These are phyloP conservation scores for Solanum corneliomulleri DNA, from an alignment of 257 asterid species.

Conservation along the genomic window DNA sequence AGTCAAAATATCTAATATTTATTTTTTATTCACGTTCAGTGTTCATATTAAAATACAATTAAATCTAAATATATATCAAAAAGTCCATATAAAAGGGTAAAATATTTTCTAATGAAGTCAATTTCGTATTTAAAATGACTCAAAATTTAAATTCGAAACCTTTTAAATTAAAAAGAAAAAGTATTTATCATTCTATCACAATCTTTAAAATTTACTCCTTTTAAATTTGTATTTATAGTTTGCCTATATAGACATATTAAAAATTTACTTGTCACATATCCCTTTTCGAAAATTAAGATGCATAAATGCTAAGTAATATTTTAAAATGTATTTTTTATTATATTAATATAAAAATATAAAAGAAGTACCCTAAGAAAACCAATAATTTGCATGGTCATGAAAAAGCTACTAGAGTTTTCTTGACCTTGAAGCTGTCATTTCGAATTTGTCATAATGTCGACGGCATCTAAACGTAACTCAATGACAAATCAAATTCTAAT, in stretches of 20 bases:
- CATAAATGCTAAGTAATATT: no score
- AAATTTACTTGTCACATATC: no score
- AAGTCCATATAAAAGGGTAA: rapidly evolving
- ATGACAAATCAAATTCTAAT: neutral
- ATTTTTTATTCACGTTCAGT: rapidly evolving
- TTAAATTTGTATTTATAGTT: neutral
- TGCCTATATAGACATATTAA: neutral
- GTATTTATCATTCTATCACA: rapidly evolving
- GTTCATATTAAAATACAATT: no score
- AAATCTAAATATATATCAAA: no score
- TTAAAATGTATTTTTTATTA: no score
- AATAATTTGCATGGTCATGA: neutral
- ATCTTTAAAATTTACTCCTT: no score
- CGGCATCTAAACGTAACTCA: neutral
- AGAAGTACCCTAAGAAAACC: no score
- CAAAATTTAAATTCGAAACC: rapidly evolving
- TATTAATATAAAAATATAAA: no score
- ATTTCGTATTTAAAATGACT: rapidly evolving
- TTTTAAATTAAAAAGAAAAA: no score
- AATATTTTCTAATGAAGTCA: rapidly evolving
- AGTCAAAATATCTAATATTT: neutral
- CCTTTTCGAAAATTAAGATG: rapidly evolving
- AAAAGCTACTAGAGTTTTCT: neutral
- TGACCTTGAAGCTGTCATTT: neutral
- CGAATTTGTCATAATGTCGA: neutral